Evolutionary conservation across 495 filamentous ascomycete genomes (phyloP).

Genomic region (Podospora anserina): DNA sequence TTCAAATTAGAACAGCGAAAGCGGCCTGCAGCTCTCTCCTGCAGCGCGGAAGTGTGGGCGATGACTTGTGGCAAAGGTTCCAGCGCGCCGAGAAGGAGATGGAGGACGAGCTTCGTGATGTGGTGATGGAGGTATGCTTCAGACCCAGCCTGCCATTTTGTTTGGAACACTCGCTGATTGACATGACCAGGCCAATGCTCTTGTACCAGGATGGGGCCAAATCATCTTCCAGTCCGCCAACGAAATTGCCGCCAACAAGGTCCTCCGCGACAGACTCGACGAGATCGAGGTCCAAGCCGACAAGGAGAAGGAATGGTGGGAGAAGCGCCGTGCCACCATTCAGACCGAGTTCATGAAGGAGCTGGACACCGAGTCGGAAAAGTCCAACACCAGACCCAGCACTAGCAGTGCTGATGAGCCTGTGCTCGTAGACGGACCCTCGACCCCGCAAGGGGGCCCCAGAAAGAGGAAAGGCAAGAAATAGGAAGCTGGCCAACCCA

Average conservation of each 20-base stretch:
- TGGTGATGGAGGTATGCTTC: constrained; percentile 75
- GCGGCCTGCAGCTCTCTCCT: constrained; percentile 76
- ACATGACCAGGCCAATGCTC: constrained; percentile 69
- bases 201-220: constrained; percentile 82
- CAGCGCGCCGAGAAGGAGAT: constrained; percentile 91
- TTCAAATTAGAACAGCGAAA: constrained; percentile 81
- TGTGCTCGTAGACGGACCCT: constrained; percentile 73
- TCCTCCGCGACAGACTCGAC: constrained; percentile 70
- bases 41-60: constrained; percentile 87
- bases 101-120: constrained; percentile 91
- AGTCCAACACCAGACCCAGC: constrained; percentile 28
- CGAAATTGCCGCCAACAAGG: constrained; percentile 74
- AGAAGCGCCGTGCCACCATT: constrained; percentile 68
- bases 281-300: constrained; percentile 68
- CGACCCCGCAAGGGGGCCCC: constrained; percentile 44
- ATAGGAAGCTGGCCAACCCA: constrained; percentile 34
- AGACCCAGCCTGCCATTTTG: constrained; percentile 4
- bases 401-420: constrained; percentile 64
- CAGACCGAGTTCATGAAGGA: constrained; percentile 82
- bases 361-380: constrained; percentile 55
- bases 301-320: constrained; percentile 86
- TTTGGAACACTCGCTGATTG: constrained; percentile 11
- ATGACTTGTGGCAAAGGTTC: constrained; percentile 95
- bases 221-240: constrained; percentile 91
- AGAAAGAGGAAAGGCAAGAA: constrained; percentile 84